Evolutionary conservation across 139 green algal genomes (phyloP), one percentile per base, ranked within the genome.

Genomic region (Diplosphaera chodatii): DNA sequence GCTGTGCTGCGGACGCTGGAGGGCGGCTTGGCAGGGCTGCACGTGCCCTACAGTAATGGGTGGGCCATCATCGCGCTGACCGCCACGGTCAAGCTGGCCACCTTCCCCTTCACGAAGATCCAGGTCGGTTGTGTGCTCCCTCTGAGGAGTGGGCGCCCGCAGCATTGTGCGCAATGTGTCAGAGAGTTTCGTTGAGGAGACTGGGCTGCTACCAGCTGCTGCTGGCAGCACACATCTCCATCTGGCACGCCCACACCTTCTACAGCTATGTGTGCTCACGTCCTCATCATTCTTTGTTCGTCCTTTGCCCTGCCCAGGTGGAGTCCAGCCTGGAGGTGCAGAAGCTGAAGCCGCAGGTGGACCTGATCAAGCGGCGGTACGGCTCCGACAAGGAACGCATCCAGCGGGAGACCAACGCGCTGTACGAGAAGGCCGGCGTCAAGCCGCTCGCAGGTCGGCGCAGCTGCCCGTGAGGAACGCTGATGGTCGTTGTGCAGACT

Each of bases 371-470:
- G 71, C 63, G 32, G 55, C 70, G 70, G 70, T 97, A 93, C 37
- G 92, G 87, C 1, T 88, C 95, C 4, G 85, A 97, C 81, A 92
- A 96, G 83, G 82, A 94, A 33, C 81, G 82, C 31, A 73, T 96
- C 20, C 76, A 85, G 56, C 81, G 85, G 15, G 92, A 96, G 70
- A 96, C 90, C 1, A 78, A 68, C n/a, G 78, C 84, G 64, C 83
- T 97, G 69, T 97, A 97, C 72, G 78, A 97, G 80, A 85, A 94
- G 81, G 86, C 89, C 3, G 87, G 86, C 1, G 88, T 97, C 41
- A 90, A 95, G 79, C 91, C 91, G 0, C 71, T 90, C 32, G 91
- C 91, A 66, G 87, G 87, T 87, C 37, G 8, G 37, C 37, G 8
- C 10, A 48, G n/a, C n/a, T n/a, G n/a, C n/a, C n/a, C n/a, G n/a